Base-by-base conservation (phyloP, 345 rosid genomes). In the Chamaenerion angustifolium region DNA sequence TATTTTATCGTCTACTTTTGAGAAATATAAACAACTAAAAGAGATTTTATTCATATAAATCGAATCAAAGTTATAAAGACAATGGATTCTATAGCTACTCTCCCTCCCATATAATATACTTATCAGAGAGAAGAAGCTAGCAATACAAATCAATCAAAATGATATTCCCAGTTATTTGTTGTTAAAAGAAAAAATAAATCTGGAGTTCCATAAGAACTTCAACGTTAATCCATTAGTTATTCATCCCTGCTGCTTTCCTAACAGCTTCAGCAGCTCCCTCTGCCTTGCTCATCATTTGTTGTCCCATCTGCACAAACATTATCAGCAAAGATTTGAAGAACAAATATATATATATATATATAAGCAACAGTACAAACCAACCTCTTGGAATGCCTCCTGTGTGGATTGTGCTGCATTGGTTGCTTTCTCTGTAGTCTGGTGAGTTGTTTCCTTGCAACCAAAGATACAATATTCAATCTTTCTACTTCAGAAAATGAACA, bases 191-290 rank as follows among this genome's bases (percentile, higher is more conserved):
- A 8, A 19, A 6, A 1, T 21, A 16, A 47, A 47, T 4, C 25
- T 47, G 4, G 50, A 11, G 6, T 2, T 46, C 21, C 10, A 10
- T 19, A 21, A 6, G 2, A 7, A 18, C 15, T 15, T 15, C 46
- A 52, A n/a, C n/a, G n/a, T n/a, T n/a, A n/a, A n/a, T n/a, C n/a
- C 25, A 54, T 77, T 64, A 75, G 13, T 76, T 75, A 60, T 75
- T 76, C 63, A 68, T 37, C 27, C 76, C 78, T 8, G 78, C 70
- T 8, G 83, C 85, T 52, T 80, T 57, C 80, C 70, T 80, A 37
- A 71, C 80, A 13, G 82, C 79, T 21, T 80, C 81, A 14, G 75
- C 72, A 43, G 88, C 85, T 45, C 71, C 88, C 52, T 67, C 68
- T 57, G 88, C 81, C 62, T 66, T 76, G 7, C 60, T 71, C 65